These are phyloP conservation scores for Lasiosphaeria hispida DNA, from an alignment of 495 filamentous ascomycete genomes.

Conservation along the genomic window DNA sequence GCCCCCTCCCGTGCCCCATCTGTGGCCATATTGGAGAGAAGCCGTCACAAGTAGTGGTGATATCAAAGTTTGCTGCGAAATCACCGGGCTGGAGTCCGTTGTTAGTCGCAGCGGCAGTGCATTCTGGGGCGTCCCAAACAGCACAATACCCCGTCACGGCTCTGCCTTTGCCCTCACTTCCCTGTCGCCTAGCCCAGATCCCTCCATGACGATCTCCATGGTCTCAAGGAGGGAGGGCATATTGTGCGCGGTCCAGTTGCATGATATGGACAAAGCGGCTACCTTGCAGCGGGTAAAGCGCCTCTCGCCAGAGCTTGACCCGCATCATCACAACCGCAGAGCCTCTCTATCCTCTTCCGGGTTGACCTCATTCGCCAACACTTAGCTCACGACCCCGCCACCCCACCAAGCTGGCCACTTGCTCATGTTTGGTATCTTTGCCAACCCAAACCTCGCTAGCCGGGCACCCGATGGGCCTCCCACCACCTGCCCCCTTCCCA, in stretches of 20 bases:
- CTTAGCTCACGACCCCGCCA: constrained; percentile 26
- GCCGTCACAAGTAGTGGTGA: background rate
- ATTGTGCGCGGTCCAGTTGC: too few species aligned
- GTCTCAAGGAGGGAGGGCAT: too few species aligned
- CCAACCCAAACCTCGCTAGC: constrained; percentile 18
- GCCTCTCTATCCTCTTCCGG: constrained; percentile 8
- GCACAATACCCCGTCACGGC: too few species aligned
- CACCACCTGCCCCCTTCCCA: constrained; percentile 8
- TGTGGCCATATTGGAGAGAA: too few species aligned
- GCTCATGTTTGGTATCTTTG: constrained; percentile 17
- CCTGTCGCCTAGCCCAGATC: too few species aligned
- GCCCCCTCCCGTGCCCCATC: too few species aligned
- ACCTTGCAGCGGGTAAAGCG: constrained; percentile 18
- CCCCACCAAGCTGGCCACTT: constrained; percentile 28
- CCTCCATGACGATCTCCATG: too few species aligned
- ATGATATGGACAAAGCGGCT: background rate
- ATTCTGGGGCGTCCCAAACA: background rate
- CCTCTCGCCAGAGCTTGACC: background rate
- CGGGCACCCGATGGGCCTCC: background rate
- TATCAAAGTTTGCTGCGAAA: background rate
- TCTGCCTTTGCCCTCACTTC: too few species aligned
- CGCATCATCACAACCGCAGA: constrained; percentile 15
- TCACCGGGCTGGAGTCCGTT: background rate
- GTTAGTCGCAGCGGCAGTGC: background rate
- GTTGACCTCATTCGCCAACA: constrained; percentile 15